phyloP scores from a whole-genome alignment of 306 rosid genomes.

The Cotoneaster glaucophyllus region DNA sequence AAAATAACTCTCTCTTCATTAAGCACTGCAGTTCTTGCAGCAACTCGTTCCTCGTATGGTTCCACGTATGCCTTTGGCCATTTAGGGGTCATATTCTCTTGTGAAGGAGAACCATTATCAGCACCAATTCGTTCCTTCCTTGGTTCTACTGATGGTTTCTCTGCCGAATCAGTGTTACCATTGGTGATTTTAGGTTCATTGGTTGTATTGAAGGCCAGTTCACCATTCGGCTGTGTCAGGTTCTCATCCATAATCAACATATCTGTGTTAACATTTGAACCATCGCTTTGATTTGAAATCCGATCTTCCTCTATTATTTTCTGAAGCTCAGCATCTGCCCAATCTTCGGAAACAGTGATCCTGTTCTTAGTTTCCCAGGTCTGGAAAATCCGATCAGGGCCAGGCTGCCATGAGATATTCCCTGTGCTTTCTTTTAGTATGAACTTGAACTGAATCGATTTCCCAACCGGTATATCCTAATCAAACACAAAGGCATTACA shows the following conservation, averaged over 20 bases:
- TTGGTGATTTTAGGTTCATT: conserved; percentile 11
- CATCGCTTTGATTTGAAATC: conserved; percentile 17
- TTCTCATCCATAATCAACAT: conserved; percentile 22
- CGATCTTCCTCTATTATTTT: conserved; percentile 54
- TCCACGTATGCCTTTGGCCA: not conserved
- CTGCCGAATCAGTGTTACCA: conserved; percentile 7
- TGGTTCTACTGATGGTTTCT: conserved; percentile 21
- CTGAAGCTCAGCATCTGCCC: conserved; percentile 68
- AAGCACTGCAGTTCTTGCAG: not conserved
- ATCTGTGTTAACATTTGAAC: conserved; percentile 14
- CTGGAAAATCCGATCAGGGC: conserved; percentile 50
- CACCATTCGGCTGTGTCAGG: conserved; percentile 21
- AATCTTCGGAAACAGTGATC: conserved; percentile 59
- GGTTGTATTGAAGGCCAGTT: conserved; percentile 1
- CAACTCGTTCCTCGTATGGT: not conserved
- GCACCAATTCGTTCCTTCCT: conserved; percentile 10
- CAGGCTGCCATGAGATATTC: conserved; percentile 74
- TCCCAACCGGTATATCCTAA: conserved; percentile 67
- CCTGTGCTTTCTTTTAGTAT: conserved; percentile 46
- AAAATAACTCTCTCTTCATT: conserved; percentile 5
- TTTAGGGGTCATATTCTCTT: conserved; percentile 26
- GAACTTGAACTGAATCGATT: conserved; percentile 65
- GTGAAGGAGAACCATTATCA: conserved; percentile 13
- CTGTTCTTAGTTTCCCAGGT: conserved; percentile 60
- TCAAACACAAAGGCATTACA: not conserved